Conservation (phyloP, 2,329 filamentous ascomycete species). For the Aureobasidium sp. region DNA sequence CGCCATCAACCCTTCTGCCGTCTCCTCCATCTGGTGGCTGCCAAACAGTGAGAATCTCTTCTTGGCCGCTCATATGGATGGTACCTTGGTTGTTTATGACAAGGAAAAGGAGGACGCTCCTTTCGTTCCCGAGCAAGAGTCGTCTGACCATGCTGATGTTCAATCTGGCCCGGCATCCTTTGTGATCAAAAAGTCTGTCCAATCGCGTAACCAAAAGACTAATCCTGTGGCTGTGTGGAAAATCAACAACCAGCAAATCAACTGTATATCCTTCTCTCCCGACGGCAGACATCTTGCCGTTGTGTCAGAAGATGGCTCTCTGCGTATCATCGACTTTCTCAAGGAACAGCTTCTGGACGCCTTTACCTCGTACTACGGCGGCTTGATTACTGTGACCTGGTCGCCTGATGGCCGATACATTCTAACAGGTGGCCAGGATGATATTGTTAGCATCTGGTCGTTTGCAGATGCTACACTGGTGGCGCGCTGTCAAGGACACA, state of each 20-base stretch:
- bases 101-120: slow-evolving; percentile 89
- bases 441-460: slow-evolving; percentile 93
- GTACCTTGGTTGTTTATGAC: slow-evolving; percentile 85
- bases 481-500: slow-evolving; percentile 87
- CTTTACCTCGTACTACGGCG: slow-evolving; percentile 88
- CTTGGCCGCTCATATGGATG: slow-evolving; percentile 85
- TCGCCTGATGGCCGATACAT: slow-evolving; percentile 96
- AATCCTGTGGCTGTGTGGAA: slow-evolving; percentile 94
- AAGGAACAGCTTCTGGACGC: slow-evolving; percentile 81
- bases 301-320: slow-evolving; percentile 81
- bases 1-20: slow-evolving; percentile 74
- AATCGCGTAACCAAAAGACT: slow-evolving; percentile 84
- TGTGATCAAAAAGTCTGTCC: slow-evolving; percentile 79
- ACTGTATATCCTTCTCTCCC: slow-evolving; percentile 86
- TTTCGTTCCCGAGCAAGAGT: slow-evolving; percentile 56
- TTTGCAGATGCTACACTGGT: slow-evolving; percentile 75
- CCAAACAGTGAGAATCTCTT: slow-evolving; percentile 91
- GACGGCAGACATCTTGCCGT: slow-evolving; percentile 80
- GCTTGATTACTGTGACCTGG: slow-evolving; percentile 90
- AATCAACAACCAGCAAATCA: slow-evolving; percentile 80
- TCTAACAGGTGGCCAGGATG: slow-evolving; percentile 89
- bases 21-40: slow-evolving; percentile 86
- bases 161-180: slow-evolving; percentile 38
- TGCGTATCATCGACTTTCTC: slow-evolving; percentile 86
- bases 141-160: slow-evolving; percentile 28